Conservation (phyloP, 2,329 filamentous ascomycete genomes). For the Drechslerella coelobrocha region DNA sequence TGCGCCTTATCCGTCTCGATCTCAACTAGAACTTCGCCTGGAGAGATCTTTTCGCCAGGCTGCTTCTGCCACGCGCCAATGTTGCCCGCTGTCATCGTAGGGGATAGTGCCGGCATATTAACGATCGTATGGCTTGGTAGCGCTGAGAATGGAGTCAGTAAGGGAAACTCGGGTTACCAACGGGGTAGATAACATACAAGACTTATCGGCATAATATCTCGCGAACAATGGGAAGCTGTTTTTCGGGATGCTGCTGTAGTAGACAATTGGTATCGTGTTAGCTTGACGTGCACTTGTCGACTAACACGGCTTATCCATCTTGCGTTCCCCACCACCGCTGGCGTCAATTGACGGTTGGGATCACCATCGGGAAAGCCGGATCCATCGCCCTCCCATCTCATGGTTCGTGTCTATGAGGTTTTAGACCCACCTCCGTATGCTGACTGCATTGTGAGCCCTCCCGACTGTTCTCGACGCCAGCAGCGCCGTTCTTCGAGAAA, state of each 20-base stretch:
- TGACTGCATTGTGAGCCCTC: constrained; percentile 27
- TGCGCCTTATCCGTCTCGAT: constrained; percentile 99
- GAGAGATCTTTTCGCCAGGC: constrained; percentile 81
- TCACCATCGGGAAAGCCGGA: not conserved
- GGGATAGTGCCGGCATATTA: constrained; percentile 97
- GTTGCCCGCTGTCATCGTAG: constrained; percentile 96
- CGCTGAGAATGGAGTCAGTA: constrained; percentile 64
- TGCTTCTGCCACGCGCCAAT: constrained; percentile 99
- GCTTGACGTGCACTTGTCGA: constrained; percentile 15
- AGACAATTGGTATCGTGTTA: constrained; percentile 15
- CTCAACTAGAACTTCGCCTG: constrained; percentile 94
- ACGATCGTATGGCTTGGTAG: constrained; percentile 94
- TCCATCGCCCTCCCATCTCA: not conserved
- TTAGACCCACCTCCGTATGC: constrained; percentile 30
- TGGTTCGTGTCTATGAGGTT: not conserved
- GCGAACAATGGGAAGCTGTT: constrained; percentile 34
- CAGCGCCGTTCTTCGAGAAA: constrained; percentile 46
- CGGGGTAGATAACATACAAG: no score
- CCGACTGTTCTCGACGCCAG: constrained; percentile 37
- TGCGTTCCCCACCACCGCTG: not conserved
- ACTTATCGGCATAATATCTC: constrained; percentile 50
- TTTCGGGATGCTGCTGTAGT: constrained; percentile 21
- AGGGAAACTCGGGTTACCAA: no score
- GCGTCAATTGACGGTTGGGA: not conserved
- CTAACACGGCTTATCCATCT: not conserved